A percentile compares a stretch with the other conserved stretches of the same genome.
Evolutionary conservation across 345 rosid genomes (phyloP).

Genomic region (Moricandia moricandioides): DNA sequence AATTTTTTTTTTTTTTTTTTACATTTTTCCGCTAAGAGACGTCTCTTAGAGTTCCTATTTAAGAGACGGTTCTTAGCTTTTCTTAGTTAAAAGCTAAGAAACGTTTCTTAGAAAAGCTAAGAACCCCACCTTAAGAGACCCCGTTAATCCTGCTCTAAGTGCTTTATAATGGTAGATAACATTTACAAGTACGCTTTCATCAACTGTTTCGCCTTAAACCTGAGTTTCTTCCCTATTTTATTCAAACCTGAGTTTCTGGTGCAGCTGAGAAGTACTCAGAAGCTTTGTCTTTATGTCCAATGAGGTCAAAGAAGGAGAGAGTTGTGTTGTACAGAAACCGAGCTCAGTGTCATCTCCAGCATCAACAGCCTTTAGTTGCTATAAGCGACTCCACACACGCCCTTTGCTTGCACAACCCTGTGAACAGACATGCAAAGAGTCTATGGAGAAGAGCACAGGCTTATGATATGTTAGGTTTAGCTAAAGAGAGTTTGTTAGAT

Average conservation of each 20-base stretch:
- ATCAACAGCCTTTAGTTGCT: slow-evolving; percentile 90
- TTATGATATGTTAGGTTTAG: slow-evolving; percentile 89
- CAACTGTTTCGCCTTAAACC: slow-evolving; percentile 97
- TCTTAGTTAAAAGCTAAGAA: too few relatives aligned
- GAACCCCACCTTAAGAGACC: too few relatives aligned
- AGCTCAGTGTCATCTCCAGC: slow-evolving; percentile 89
- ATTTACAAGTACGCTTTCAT: slow-evolving; percentile 46
- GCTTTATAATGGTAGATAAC: slow-evolving; percentile 18
- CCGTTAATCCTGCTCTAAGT: background rate
- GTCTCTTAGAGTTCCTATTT: too few relatives aligned
- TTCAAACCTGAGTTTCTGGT: slow-evolving; percentile 85
- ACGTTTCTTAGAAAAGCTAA: too few relatives aligned
- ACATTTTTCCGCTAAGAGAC: too few relatives aligned
- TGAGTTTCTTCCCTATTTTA: slow-evolving; percentile 83
- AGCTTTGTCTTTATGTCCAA: slow-evolving; percentile 83
- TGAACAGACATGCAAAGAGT: slow-evolving; percentile 92
- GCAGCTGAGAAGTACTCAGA: slow-evolving; percentile 93
- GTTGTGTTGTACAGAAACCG: slow-evolving; percentile 92
- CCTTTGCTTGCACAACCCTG: slow-evolving; percentile 80
- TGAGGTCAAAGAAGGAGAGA: slow-evolving; percentile 94
- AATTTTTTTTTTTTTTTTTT: too few relatives aligned
- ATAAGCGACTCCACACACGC: slow-evolving; percentile 93
- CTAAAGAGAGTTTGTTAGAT: slow-evolving; percentile 94
- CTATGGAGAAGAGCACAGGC: slow-evolving; percentile 99
- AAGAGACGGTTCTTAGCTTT: too few relatives aligned